These are phyloP conservation scores for Podospora fimiseda DNA, from an alignment of 495 filamentous ascomycete species.

Conservation along the genomic window DNA sequence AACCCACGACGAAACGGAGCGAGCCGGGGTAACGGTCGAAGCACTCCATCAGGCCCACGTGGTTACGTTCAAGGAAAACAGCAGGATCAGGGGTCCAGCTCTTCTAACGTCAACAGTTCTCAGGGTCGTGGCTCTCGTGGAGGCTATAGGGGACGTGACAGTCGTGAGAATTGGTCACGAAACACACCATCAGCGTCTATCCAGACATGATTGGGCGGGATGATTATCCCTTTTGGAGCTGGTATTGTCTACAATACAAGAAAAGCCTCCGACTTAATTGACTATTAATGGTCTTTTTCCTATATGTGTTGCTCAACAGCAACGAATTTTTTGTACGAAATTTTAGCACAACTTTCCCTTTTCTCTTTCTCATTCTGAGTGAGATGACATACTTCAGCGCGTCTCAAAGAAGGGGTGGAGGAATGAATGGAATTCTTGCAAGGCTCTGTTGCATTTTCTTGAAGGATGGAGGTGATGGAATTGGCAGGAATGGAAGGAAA, in stretches of 20 bases:
- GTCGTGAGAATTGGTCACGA: constrained; percentile 26
- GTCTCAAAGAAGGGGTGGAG: no score
- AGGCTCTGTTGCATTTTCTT: no score
- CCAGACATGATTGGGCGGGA: constrained; percentile 18
- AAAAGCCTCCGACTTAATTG: background rate
- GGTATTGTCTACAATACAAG: background rate
- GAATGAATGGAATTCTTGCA: no score
- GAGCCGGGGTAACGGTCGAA: constrained; percentile 13
- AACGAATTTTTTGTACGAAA: background rate
- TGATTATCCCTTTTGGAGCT: background rate
- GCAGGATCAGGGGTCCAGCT: constrained; percentile 19
- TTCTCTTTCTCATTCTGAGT: no score
- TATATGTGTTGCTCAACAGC: background rate
- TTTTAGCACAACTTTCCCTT: background rate
- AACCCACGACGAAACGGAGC: constrained; percentile 41
- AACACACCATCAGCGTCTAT: constrained; percentile 14
- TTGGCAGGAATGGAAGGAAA: no score
- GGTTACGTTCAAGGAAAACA: constrained; percentile 20
- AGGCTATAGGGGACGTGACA: constrained; percentile 24
- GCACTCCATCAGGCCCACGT: constrained; percentile 15
- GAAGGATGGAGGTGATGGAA: no score
- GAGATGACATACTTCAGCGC: no score
- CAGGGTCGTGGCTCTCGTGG: constrained; percentile 18
- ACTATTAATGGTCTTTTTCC: background rate
- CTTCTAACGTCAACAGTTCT: constrained; percentile 8